Evolutionary conservation across 106 monocot species (phyloP), one percentile per base, ranked within the genome.

Genomic region (Dendrobium nobile): DNA sequence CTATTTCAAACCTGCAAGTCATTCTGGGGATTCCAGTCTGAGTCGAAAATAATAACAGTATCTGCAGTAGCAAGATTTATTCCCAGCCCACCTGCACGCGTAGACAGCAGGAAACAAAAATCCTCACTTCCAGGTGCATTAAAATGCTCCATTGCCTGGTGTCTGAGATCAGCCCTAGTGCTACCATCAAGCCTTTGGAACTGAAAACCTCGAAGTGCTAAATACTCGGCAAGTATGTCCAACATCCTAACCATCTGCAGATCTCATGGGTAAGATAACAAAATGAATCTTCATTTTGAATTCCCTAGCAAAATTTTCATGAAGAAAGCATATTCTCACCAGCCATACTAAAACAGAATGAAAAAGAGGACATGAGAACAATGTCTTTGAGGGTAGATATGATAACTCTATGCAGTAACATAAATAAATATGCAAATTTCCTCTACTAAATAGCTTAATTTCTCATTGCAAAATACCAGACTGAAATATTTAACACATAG

Each of bases 61-160:
- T 99, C 99, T 51, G 99, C 99, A 81, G 99, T 99, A 82, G 99
- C 99, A 85, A 99, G 99, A 88, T 99, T 99, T 31, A 99, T 99
- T 27, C 99, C 99, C 40, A 99, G 84, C 10, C 99, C 99, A 82
- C 99, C 99, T 81, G 99, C 99, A 79, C 99, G 95, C 73, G 99
- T 99, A 28, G 99, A 99, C 72, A 99, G 90, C 78, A 99, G 95
- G 68, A 99, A 99, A 82, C 99, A 99, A 55, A 99, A 99, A 84
- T 99, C 99, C 81, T 99, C 99, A 88, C 95, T 95, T 75, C 95
- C 95, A 40, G 95, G 93, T 24, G 99, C 99, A 85, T 99, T 99
- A 59, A 99, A 99, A 85, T 99, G 99, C 75, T 99, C 99, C 99
- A 99, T 99, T 10, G 99, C 95, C 75, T 99, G 99, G 44, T 95